Evolutionary conservation across 345 rosid genomes (phyloP).

Genomic region (Populus deltoides): DNA sequence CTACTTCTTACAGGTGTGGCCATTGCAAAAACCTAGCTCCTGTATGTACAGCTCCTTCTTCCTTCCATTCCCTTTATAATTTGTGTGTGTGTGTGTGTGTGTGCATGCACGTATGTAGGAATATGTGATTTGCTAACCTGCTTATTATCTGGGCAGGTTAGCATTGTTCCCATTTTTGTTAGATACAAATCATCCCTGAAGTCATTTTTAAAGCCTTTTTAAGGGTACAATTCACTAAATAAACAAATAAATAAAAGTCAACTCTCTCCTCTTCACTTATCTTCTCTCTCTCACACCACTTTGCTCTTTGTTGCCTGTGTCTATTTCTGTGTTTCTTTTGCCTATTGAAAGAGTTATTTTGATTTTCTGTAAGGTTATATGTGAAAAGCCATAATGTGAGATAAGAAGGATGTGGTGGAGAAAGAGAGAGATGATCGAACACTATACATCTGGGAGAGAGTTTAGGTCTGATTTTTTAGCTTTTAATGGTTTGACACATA

Average conservation of each 20-base stretch:
- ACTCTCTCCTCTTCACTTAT: neutral
- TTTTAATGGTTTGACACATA: neutral
- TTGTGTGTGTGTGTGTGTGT: neutral
- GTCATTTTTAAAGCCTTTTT: neutral
- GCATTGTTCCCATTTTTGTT: neutral
- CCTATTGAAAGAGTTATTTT: neutral
- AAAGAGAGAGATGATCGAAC: neutral
- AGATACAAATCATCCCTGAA: neutral
- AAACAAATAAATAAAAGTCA: neutral
- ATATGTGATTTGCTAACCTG: neutral
- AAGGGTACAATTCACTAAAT: neutral
- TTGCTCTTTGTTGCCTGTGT: neutral
- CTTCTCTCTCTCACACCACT: neutral
- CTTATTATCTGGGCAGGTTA: neutral
- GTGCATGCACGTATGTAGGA: neutral
- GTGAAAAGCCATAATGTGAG: neutral
- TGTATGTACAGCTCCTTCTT: slow-evolving; percentile 42
- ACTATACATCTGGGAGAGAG: neutral
- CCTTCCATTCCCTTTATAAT: neutral
- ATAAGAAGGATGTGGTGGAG: neutral
- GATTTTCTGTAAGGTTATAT: neutral
- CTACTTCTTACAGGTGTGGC: slow-evolving; percentile 76
- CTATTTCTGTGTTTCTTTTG: neutral
- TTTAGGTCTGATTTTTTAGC: neutral
- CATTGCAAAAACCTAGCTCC: slow-evolving; percentile 98